A percentile compares a stretch with the other conserved stretches of the same genome.
Conservation (phyloP, 1,284 basidiomycete genomes). For the Wolfiporia cocos region DNA sequence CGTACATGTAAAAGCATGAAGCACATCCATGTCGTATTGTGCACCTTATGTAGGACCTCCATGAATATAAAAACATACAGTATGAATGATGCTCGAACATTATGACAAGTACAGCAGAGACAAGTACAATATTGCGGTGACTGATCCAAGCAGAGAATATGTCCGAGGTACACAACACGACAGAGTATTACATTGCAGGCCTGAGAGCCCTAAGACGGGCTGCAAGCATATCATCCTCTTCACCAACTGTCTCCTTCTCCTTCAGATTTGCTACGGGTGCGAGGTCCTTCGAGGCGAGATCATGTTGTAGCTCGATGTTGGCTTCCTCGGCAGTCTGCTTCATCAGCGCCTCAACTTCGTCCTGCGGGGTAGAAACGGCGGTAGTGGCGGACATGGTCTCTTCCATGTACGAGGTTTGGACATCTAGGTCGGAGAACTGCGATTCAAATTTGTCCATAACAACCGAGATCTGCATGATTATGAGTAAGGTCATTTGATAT, state of each 20-base stretch:
- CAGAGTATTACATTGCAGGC: constrained; percentile 57
- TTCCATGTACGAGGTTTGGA: constrained; percentile 98
- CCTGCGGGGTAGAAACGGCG: constrained; percentile 91
- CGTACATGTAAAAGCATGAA: no score
- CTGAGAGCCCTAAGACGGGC: constrained; percentile 78
- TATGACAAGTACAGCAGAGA: not conserved
- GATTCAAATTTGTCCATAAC: constrained; percentile 99
- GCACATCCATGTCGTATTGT: no score
- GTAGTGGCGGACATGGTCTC: constrained; percentile 93
- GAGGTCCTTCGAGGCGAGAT: constrained; percentile 69
- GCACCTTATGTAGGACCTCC: no score
- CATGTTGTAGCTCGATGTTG: constrained; percentile 92
- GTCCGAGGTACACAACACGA: no score
- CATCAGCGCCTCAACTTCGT: constrained; percentile 92
- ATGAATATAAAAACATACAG: no score
- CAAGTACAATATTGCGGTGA: not conserved
- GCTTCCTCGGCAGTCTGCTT: constrained; percentile 96
- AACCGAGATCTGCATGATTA: constrained; percentile 74
- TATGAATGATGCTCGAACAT: no score
- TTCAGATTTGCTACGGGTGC: constrained; percentile 46
- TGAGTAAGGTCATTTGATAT: constrained; percentile 2
- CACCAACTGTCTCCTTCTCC: constrained; percentile 52
- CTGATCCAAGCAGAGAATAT: not conserved
- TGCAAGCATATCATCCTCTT: constrained; percentile 79
- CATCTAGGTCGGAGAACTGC: constrained; percentile 96